Percentiles rank a stretch among this genome's conserved stretches.
Evolutionary conservation across 2,329 filamentous ascomycete species (phyloP).

Genomic region (Alternaria arbusti): DNA sequence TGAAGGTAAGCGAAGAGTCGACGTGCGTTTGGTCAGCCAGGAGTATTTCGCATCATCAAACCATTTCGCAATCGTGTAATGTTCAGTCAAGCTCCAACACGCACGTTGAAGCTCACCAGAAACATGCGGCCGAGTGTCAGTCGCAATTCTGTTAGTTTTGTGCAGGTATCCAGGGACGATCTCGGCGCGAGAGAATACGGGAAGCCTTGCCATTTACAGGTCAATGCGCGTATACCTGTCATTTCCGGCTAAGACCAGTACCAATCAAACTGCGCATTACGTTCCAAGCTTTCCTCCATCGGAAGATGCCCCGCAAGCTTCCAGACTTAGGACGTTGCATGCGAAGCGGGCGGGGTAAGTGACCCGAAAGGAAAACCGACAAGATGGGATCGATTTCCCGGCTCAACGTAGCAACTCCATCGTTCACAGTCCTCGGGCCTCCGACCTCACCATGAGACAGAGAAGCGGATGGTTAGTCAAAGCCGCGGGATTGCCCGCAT

Average conservation of each 20-base stretch:
- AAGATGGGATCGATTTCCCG: conserved; percentile 14
- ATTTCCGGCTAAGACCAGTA: not conserved
- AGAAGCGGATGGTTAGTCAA: conserved; percentile 36
- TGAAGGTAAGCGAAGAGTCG: conserved; percentile 44
- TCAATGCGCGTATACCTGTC: not conserved
- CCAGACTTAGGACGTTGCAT: not conserved
- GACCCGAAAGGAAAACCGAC: not conserved
- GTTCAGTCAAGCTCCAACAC: not conserved
- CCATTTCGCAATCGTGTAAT: conserved; percentile 61
- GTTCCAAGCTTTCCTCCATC: not conserved
- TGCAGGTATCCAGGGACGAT: not conserved
- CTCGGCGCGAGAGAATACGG: not conserved
- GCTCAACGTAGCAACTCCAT: conserved; percentile 1
- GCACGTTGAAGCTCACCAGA: not conserved
- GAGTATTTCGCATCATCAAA: conserved; percentile 56
- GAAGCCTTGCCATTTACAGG: not conserved
- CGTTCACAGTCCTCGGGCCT: not conserved
- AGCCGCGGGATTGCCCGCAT: not conserved
- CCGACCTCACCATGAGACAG: conserved; percentile 28
- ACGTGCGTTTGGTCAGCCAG: conserved; percentile 49
- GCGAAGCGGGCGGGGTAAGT: not conserved
- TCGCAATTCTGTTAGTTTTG: not conserved
- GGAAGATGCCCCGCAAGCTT: not conserved
- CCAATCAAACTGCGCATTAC: not conserved
- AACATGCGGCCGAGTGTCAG: not conserved